Percentiles rank a stretch among this genome's conserved stretches.
These are phyloP conservation scores for Blastobotrys peoriensis DNA, from an alignment of 805 yeast species.

Conservation along the genomic window DNA sequence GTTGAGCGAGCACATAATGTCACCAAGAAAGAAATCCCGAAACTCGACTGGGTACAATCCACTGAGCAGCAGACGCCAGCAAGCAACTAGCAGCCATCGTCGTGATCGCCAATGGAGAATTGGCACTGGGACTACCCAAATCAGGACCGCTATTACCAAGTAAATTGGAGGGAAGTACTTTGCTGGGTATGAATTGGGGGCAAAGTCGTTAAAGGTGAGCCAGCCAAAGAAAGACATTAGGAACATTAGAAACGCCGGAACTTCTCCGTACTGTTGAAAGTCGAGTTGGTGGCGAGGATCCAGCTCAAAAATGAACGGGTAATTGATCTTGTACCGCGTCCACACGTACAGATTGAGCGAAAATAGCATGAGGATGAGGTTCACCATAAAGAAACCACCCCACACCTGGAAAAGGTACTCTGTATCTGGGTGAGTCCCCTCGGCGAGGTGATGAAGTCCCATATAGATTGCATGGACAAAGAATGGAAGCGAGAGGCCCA, in stretches of 20 bases:
- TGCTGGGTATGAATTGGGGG: slow-evolving; percentile 56
- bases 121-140: slow-evolving; percentile 58
- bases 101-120: slow-evolving; percentile 57
- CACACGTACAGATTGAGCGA: slow-evolving; percentile 67
- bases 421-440: slow-evolving; percentile 47
- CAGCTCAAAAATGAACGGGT: slow-evolving; percentile 87
- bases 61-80: slow-evolving; percentile 67
- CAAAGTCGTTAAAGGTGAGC: slow-evolving; percentile 68
- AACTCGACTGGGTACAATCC: slow-evolving; percentile 95
- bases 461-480: slow-evolving; percentile 50
- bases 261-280: slow-evolving; percentile 55
- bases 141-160: slow-evolving; percentile 44
- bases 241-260: slow-evolving; percentile 57
- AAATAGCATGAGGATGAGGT: slow-evolving; percentile 56
- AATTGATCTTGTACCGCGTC: slow-evolving; percentile 72
- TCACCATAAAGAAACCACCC: slow-evolving; percentile 79
- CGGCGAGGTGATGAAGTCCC: slow-evolving; percentile 41
- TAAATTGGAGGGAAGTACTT: slow-evolving; percentile 77
- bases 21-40: slow-evolving; percentile 89
- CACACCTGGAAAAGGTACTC: slow-evolving; percentile 71
- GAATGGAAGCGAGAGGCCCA: slow-evolving; percentile 70
- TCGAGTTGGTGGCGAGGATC: slow-evolving; percentile 62
- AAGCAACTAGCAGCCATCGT: slow-evolving; percentile 66
- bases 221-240: slow-evolving; percentile 58
- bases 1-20: slow-evolving; percentile 80